phyloP scores from a whole-genome alignment of 225 moss, liverwort and hornwort species.

The Straminergon stramineum region DNA sequence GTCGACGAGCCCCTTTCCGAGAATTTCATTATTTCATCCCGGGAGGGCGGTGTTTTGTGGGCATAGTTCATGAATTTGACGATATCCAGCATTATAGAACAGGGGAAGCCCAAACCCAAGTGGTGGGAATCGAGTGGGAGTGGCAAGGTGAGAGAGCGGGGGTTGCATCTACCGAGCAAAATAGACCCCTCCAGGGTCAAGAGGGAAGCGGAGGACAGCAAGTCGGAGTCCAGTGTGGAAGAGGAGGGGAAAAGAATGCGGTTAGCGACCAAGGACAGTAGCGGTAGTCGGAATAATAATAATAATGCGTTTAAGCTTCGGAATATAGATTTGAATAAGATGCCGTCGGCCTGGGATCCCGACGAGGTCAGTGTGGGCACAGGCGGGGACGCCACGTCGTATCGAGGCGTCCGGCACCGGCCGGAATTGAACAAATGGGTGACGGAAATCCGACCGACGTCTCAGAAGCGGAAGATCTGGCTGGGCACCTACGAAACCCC shows the following conservation, averaged over 20 bases:
- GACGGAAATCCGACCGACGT: constrained; percentile 46
- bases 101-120: constrained; percentile 34
- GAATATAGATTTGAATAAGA: constrained; percentile 46
- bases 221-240: constrained; percentile 24
- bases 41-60: constrained; percentile 5
- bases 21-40: not conserved
- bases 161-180: constrained; percentile 25
- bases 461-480: constrained; percentile 62
- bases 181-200: constrained; percentile 32
- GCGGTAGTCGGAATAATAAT: not conserved
- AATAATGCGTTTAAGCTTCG: constrained; percentile 28
- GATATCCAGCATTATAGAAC: constrained; percentile 40
- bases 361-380: constrained; percentile 28
- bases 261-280: constrained; percentile 25
- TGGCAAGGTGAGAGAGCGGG: constrained; percentile 27
- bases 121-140: constrained; percentile 34
- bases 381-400: constrained; percentile 21
- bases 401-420: constrained; percentile 39
- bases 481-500: constrained; percentile 48
- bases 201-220: constrained; percentile 17
- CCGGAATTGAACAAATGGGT: constrained; percentile 57
- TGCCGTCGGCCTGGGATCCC: constrained; percentile 32
- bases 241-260: constrained; percentile 38
- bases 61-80: constrained; percentile 42
- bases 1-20: not conserved